Percentiles rank a stretch among this genome's conserved stretches.
Evolutionary conservation across 768 basidiomycete species (phyloP).

Genomic region (Cystobasidium ongulense): DNA sequence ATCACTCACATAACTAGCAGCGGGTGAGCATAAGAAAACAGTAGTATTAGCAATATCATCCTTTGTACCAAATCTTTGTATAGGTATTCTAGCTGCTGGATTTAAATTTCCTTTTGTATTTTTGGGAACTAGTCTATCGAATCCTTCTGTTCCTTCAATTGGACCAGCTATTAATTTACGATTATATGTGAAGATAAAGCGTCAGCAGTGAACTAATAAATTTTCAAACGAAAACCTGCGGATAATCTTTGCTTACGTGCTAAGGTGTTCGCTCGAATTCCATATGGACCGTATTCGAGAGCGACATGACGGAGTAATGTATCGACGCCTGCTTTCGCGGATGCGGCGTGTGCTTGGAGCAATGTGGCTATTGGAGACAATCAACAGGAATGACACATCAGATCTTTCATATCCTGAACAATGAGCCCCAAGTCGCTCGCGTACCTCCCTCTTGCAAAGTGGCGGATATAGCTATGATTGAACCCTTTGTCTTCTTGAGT

Average conservation of each 20-base stretch:
- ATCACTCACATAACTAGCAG: slow-evolving; percentile 48
- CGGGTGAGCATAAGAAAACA: slow-evolving; percentile 49
- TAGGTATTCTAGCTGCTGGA: slow-evolving; percentile 38
- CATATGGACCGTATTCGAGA: slow-evolving; percentile 86
- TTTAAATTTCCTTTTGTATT: slow-evolving; percentile 38
- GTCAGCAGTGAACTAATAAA: background rate
- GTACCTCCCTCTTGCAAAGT: slow-evolving; percentile 64
- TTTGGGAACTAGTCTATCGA: slow-evolving; percentile 46
- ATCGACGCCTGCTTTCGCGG: slow-evolving; percentile 90
- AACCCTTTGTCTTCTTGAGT: slow-evolving; percentile 62
- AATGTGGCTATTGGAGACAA: slow-evolving; percentile 54
- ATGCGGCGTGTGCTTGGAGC: slow-evolving; percentile 85
- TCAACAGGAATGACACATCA: background rate
- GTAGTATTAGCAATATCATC: slow-evolving; percentile 48
- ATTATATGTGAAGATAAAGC: background rate
- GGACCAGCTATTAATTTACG: slow-evolving; percentile 58
- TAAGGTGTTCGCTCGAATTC: slow-evolving; percentile 65
- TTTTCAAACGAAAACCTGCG: no score
- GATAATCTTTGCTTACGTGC: slow-evolving; percentile 41
- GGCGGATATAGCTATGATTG: slow-evolving; percentile 82
- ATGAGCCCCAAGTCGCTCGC: slow-evolving; percentile 46
- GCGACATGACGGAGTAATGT: slow-evolving; percentile 77
- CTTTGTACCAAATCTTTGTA: slow-evolving; percentile 40
- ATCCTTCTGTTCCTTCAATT: slow-evolving; percentile 65
- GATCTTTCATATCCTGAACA: background rate